Evolutionary conservation across 31 red algal species (phyloP).

Genomic region (Endocladia muricata): DNA sequence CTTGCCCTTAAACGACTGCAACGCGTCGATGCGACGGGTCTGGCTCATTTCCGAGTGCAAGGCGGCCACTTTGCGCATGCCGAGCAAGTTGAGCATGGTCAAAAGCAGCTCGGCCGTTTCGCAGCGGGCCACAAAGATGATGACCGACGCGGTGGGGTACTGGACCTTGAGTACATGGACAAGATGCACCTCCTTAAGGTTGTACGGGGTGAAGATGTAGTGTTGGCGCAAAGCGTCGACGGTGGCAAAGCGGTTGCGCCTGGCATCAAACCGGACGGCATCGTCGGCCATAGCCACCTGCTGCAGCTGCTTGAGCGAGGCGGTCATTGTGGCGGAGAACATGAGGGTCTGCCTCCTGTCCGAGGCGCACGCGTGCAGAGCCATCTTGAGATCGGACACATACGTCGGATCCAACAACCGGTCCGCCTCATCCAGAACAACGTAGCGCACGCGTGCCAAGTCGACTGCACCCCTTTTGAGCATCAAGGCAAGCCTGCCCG

Average conservation of each 20-base stretch:
- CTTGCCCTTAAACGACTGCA: slow-evolving; percentile 56
- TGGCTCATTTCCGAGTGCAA: slow-evolving; percentile 81
- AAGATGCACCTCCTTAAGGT: slow-evolving; percentile 66
- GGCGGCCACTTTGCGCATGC: slow-evolving; percentile 58
- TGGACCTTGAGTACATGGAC: slow-evolving; percentile 55
- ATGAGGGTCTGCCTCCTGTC: slow-evolving; percentile 68
- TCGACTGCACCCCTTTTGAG: slow-evolving; percentile 12
- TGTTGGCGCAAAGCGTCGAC: slow-evolving; percentile 51
- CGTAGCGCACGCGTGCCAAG: slow-evolving; percentile 38
- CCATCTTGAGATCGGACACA: slow-evolving; percentile 23
- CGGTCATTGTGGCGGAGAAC: slow-evolving; percentile 89
- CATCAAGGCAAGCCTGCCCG: slow-evolving; percentile 77
- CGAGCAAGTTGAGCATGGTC: slow-evolving; percentile 51
- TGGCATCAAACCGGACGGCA: slow-evolving; percentile 46
- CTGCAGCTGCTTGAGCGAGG: slow-evolving; percentile 38
- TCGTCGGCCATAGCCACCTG: slow-evolving; percentile 7
- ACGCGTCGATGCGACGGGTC: slow-evolving; percentile 34
- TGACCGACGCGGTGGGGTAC: slow-evolving; percentile 27
- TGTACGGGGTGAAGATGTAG: slow-evolving; percentile 52
- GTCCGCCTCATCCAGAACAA: slow-evolving; percentile 91
- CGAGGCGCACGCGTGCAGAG: slow-evolving; percentile 42
- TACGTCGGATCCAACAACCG: slow-evolving; percentile 70
- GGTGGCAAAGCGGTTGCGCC: slow-evolving; percentile 62
- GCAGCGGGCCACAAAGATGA: slow-evolving; percentile 58
- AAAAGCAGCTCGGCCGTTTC: slow-evolving; percentile 55